Evolutionary conservation across 257 asterid genomes (phyloP), one percentile per base, ranked within the genome.

Genomic region (Cordia subcordata): DNA sequence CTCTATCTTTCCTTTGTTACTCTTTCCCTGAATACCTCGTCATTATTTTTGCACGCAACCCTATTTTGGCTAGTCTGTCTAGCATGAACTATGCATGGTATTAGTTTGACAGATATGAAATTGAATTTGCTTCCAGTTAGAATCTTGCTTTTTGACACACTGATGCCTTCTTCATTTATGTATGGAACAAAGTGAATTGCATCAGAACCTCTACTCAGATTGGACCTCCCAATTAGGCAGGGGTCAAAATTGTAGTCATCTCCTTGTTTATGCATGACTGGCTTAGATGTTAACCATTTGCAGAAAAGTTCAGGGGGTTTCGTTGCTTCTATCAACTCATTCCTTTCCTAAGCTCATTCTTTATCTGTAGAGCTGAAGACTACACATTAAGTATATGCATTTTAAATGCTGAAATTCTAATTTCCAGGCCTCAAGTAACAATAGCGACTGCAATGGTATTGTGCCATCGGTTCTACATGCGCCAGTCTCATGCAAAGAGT

Each of bases 381-480:
- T 2, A 42, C 12, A 42, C 1, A 42, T 42, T 3, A 42, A 11
- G 4, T 3, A 10, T 42, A 42, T 11, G 16, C 17, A 21, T 53
- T 27, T 59, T 51, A 40, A 54, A 62, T 63, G 60, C 23, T 47
- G 47, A 50, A 71, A 38, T 76, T 57, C 64, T 72, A 57, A 18
- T 57, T 76, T 77, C 55, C 76, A 85, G 85, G 71, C 85, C 85
- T 15, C 87, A 81, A 65, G 68, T 78, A 69, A 81, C 88, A 58
- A 84, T 84, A 64, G 84, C 88, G 52, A 76, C 82, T 47, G 76
- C 85, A 52, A 69, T 73, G 74, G 55, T 84, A 68, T 59, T 81
- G 53, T 81, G 87, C 69, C 92, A 84, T 72, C 79, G 85, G 44
- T 84, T 84, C 65, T 84, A 72, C 58, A 84, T 78, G 82, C 77